Base-by-base conservation (phyloP, 495 filamentous ascomycete species). In the Trichoderma orchidacearum region DNA sequence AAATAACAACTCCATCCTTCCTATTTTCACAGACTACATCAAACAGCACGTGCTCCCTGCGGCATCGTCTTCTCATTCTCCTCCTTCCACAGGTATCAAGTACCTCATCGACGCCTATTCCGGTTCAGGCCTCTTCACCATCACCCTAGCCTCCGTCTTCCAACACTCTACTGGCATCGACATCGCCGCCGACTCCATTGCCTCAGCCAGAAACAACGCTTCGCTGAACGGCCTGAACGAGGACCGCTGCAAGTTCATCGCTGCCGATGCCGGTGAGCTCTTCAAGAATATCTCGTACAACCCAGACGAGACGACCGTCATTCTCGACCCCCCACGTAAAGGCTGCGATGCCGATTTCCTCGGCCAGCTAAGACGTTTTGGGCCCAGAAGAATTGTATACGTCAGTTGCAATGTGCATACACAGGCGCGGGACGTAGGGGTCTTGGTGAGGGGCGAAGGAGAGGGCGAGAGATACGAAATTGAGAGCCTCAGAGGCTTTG, bases 1-100 rank as follows among this genome's bases (percentile, higher is more conserved):
- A 65, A 98, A 98, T 75, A 98, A 98, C 78, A 98, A 98, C 73
- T 95, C 90, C 51, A 96, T 98, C 71, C 84, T 98, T n/a, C 80
- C 87, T 36, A 70, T 68, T 11, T 96, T 98, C 72, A 96, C 90
- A 12, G 79, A 83, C 58, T 96, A 92, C 75, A 89, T 98, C 72
- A 89, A 93, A 53, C 74, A 84, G 50, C 81, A 89, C 64, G 84
- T 92, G 62, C 75, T 91, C 2, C 72, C 76, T 0, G 13, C 31
- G 31, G 31, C 53, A 45, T 60, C 53, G 41, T 60, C 52, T 11
- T n/a, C 30, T 3, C 27, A 5, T 30, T 5, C 38, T 1, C 12
- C 56, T 2, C 28, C 23, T 9, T 3, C 36, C 2, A 60, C 66
- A 45, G 21, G 64, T 5, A 86, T 94, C 68, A 85, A 82, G 58